Base-by-base conservation (phyloP, 257 asterid genomes). In the Nicotiana noctiflora region DNA sequence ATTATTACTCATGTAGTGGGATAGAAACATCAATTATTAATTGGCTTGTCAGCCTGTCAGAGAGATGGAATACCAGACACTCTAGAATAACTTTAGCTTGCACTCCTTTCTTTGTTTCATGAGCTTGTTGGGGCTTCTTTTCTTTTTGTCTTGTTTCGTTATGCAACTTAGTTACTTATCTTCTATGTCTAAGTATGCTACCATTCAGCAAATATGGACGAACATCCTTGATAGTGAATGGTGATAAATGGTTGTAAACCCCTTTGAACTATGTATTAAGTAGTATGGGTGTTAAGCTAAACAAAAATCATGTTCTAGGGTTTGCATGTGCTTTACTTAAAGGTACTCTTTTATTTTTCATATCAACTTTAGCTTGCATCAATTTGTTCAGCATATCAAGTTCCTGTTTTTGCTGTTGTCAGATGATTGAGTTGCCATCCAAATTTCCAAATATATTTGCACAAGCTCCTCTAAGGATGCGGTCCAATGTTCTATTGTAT, bases 391-490 rank as follows among this genome's bases (percentile, higher is more conserved):
- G 78, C 78, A 74, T 23, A 74, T 74, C 60, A 72, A 74, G 61
- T 74, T 74, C 78, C 61, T 74, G 44, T 79, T 29, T 72, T 81
- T 82, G 56, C 57, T 59, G 19, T 10, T 66, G 76, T 76, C 82
- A 92, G 96, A 95, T 95, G 97, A 93, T 95, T 55, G 99, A 95
- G 90, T 85, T 95, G 72, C 99, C 99, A 34, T 95, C 99, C 68
- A 93, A 89, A 82, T 95, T 88, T 82, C 98, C 97, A 40, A 89
- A 77, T 82, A 91, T 93, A 82, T 95, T 95, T 86, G 89, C 91
- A 61, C 93, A 93, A 88, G 91, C 98, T 84, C 99, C 98, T 76
- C 81, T 95, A 84, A 91, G 99, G 82, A 79, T 93, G 97, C 93
- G 99, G 29, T 92, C 99, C 85, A 95, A 95, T 87, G 91, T 93